A percentile compares a stretch with the other conserved stretches of the same genome.
phyloP scores from a whole-genome alignment of 306 rosid species.

The Begonia fuchsioides region DNA sequence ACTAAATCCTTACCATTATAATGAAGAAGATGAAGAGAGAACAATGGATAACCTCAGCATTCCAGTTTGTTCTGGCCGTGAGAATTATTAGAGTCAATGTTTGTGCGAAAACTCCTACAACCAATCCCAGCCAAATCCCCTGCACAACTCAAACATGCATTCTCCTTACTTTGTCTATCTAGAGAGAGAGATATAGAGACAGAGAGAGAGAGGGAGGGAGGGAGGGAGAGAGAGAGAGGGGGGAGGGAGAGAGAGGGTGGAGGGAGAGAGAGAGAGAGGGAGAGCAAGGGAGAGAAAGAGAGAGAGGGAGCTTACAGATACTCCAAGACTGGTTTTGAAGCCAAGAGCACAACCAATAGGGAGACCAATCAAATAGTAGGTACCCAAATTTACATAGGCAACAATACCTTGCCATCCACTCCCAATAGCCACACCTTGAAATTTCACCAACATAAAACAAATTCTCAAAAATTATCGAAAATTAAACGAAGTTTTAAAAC shows the following conservation, averaged over 20 bases:
- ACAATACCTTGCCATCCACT: constrained; percentile 73
- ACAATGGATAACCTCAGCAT: constrained; percentile 28
- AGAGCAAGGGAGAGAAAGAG: no score
- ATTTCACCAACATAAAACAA: neutral
- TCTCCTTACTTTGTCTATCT: no score
- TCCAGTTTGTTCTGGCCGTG: constrained; percentile 54
- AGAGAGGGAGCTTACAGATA: constrained; percentile 29
- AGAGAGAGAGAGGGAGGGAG: no score
- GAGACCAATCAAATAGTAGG: constrained; percentile 48
- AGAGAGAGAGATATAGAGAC: no score
- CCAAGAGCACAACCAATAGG: constrained; percentile 61
- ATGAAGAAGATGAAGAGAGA: neutral
- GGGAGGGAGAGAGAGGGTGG: no score
- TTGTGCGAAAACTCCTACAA: constrained; percentile 59
- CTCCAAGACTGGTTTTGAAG: constrained; percentile 45
- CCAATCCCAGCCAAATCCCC: constrained; percentile 7
- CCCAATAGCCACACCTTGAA: constrained; percentile 68
- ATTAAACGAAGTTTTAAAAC: constrained; percentile 6
- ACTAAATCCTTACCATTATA: no score
- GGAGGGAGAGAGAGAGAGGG: no score
- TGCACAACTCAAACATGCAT: no score
- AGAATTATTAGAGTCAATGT: constrained; percentile 37
- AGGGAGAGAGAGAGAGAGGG: no score
- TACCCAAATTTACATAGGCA: constrained; percentile 52
- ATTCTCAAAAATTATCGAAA: neutral